Base-by-base conservation (phyloP, 192 early-diverging fungal genomes). In the Coemansia sp. region DNA sequence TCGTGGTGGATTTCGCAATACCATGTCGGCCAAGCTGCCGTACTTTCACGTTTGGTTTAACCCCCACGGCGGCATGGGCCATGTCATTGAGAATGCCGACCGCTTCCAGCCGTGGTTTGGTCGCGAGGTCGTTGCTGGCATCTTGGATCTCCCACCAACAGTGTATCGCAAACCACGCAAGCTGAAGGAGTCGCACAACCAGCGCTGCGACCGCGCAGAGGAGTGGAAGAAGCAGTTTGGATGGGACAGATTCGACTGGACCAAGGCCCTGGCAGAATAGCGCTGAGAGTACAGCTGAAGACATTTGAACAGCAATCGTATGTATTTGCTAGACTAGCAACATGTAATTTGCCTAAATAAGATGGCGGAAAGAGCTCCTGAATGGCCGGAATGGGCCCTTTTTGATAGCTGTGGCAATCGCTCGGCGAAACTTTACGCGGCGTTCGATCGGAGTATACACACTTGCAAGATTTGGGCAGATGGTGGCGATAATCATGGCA, bases 1-100 rank as follows among this genome's bases (percentile, higher is more conserved):
- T 14, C 77, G 85, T 22, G 86, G 86, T 51, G 92, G 92, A 25
- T 93, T 94, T 71, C 85, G 91, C 56, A 70, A 85, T 37, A 78
- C 85, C 8, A 84, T 94, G 83, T 87, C 89, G 7, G 84, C 87
- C 10, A 88, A 97, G 38, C 45, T 98, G 77, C 95, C 97, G 2
- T 99, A 94, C 72, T 96, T 99, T 70, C 97, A 99, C 60, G 94
- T 98, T 2, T 99, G 97, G 97, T 93, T 94, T 67, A 89, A 93
- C 51, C 89, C 92, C 8, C 87, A 94, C 65, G 87, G 89, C 35
- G 95, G 97, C 2, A 87, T 89, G 63, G 97, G 96, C 6, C 97
- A 99, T 76, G 93, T 99, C 19, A 99, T 99, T 84, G 97, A 99
- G 65, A 88, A 94, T 45, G 69, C 85, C 1, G 84, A 89, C n/a